These are phyloP conservation scores for Fusarium subtropicale DNA, from an alignment of 2,329 filamentous ascomycete genomes.

Conservation along the genomic window DNA sequence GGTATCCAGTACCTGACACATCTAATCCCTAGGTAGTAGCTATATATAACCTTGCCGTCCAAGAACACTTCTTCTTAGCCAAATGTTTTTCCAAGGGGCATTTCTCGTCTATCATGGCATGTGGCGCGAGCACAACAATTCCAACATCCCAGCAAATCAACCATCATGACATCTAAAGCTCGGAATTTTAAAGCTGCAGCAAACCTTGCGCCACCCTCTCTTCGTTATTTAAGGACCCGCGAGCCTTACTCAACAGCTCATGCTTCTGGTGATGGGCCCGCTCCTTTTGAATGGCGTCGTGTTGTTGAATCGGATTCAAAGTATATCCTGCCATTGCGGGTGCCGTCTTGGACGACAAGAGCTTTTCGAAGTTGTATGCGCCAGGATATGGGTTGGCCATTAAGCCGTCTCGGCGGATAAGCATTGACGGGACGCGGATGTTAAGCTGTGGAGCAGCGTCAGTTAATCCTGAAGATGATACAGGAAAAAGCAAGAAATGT, in stretches of 20 bases:
- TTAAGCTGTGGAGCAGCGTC: slow-evolving; percentile 58
- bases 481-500: slow-evolving; percentile 24
- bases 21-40: slow-evolving; percentile 1
- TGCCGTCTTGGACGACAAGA: slow-evolving; percentile 55
- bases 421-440: slow-evolving; percentile 71
- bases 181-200: slow-evolving; percentile 46
- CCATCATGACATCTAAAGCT: neutral
- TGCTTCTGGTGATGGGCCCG: slow-evolving; percentile 58
- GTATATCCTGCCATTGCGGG: slow-evolving; percentile 53
- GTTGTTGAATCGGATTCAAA: slow-evolving; percentile 60
- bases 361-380: slow-evolving; percentile 58
- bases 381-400: slow-evolving; percentile 59
- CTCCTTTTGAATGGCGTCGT: slow-evolving; percentile 61
- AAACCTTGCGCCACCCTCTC: slow-evolving; percentile 55
- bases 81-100: neutral
- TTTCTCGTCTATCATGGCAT: neutral
- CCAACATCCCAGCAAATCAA: neutral
- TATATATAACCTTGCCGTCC: slow-evolving; percentile 1
- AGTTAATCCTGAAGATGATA: slow-evolving; percentile 26
- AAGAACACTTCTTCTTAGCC: neutral
- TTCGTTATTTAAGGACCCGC: slow-evolving; percentile 53
- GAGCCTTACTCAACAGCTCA: slow-evolving; percentile 56
- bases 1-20: slow-evolving; percentile 6
- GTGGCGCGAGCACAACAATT: neutral
- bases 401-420: slow-evolving; percentile 66